Base-by-base conservation (phyloP, 352 stramenopile genomes). In the Paralagenidium karlingii region DNA sequence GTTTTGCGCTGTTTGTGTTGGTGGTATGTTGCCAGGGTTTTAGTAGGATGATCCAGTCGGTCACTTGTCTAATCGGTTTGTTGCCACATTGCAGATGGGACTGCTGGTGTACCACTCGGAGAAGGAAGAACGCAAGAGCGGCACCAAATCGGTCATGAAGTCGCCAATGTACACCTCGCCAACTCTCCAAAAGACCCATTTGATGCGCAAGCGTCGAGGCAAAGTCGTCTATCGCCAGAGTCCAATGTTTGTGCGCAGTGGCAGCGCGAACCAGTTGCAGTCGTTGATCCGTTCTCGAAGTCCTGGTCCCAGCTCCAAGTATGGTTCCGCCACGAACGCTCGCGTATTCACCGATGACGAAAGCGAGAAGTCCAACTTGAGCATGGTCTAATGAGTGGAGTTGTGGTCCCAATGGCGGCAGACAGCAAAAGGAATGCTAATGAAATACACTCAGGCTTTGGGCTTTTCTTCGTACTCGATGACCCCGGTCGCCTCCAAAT, bases 81-180 rank as follows among this genome's bases (percentile, higher is more conserved):
- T 43, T 32, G n/a, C n/a, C n/a, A n/a, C n/a, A n/a, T n/a, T n/a
- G n/a, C n/a, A n/a, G n/a, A 87, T 91, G 58, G 77, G 74, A 2
- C 52, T 91, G 40, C 58, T 91, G 12, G 75, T 91, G 8, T 91
- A 91, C 46, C 77, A 91, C 60, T 87, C 77, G 19, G 77, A 91
- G 54, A 91, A 91, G 55, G 77, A 88, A 49, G 70, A 73, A 38
- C 74, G 75, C 34, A 57, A 77, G 32, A 52, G 60, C 6, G 74
- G 66, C 30, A 54, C 58, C 9, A 38, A 69, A 8, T 83, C 74
- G 18, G 61, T 87, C 38, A 71, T 88, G 47, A 88, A 85, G 44
- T 88, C 74, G 11, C 77, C 77, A 6, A 91, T 91, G 77, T 86
- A 86, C 47, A 61, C 74, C 29, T 91, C 78, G 33, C 78, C 78